These are phyloP conservation scores for Zea luxurians DNA, from an alignment of 176 grass and related monocot genomes.

Conservation along the genomic window DNA sequence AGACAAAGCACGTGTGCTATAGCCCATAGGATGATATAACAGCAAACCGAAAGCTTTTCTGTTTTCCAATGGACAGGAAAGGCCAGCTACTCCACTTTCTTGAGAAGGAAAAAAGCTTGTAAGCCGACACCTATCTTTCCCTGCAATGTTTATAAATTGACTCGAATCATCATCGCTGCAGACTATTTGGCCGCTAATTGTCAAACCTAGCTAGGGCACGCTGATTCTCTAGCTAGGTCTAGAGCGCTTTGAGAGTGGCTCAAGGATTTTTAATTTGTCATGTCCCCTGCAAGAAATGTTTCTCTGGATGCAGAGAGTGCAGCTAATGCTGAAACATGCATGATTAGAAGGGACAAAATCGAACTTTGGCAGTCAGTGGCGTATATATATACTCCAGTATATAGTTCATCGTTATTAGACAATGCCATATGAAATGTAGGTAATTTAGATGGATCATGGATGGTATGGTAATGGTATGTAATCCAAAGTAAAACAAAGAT, in stretches of 20 bases:
- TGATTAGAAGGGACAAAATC: slow-evolving; percentile 31
- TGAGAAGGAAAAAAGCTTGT: slow-evolving; percentile 45
- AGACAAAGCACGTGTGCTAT: slow-evolving; percentile 41
- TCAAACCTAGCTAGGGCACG: slow-evolving; percentile 45
- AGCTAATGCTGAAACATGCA: slow-evolving; percentile 16
- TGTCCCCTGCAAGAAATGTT: slow-evolving; percentile 12
- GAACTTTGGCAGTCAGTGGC: slow-evolving; percentile 4
- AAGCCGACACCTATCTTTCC: slow-evolving; percentile 33
- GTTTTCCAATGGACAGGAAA: slow-evolving; percentile 30
- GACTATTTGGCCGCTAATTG: slow-evolving; percentile 27
- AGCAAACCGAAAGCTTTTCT: background rate
- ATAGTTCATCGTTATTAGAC: background rate
- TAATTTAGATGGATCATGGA: background rate
- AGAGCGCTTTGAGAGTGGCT: slow-evolving; percentile 46
- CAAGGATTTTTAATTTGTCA: slow-evolving; percentile 46
- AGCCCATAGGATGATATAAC: background rate
- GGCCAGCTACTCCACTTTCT: slow-evolving; percentile 41
- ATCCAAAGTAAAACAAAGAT: slow-evolving; percentile 20
- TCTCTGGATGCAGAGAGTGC: background rate
- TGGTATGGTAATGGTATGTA: background rate
- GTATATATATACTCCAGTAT: background rate
- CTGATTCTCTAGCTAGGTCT: slow-evolving; percentile 3
- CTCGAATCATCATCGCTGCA: background rate
- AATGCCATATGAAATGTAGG: background rate
- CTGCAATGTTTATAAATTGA: slow-evolving; percentile 46